These are phyloP conservation scores for Salicornia ramosissima DNA, from an alignment of 148 eudicot genomes.

Conservation along the genomic window DNA sequence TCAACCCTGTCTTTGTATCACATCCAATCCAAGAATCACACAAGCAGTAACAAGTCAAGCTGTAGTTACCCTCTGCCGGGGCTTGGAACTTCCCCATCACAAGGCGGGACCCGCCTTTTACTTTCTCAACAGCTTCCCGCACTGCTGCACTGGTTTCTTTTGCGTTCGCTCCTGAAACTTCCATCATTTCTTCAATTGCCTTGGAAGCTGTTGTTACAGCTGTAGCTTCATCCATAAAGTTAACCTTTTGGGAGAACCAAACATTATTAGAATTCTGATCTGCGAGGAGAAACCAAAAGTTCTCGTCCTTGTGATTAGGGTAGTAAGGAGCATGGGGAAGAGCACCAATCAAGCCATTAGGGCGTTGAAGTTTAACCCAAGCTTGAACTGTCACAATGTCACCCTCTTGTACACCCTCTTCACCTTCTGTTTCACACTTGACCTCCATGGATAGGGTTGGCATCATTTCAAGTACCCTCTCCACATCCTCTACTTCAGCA, in stretches of 20 bases:
- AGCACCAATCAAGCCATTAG: constrained; percentile 64
- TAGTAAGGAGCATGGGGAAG: constrained; percentile 80
- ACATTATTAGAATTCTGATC: constrained; percentile 63
- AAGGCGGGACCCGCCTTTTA: constrained; percentile 63
- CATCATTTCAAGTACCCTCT: constrained; percentile 71
- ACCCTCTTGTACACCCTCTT: constrained; percentile 85
- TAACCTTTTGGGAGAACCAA: constrained; percentile 78
- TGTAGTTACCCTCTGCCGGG: constrained; percentile 63
- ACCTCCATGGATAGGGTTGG: constrained; percentile 62
- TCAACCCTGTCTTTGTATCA: constrained; percentile 50
- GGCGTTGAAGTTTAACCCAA: constrained; percentile 67
- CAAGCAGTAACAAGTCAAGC: constrained; percentile 49
- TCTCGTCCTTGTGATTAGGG: constrained; percentile 83
- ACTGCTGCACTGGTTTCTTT: constrained; percentile 57
- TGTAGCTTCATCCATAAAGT: constrained; percentile 72
- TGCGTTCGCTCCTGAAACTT: constrained; percentile 50
- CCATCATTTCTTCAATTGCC: constrained; percentile 64
- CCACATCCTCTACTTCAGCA: constrained; percentile 60
- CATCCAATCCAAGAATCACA: constrained; percentile 91
- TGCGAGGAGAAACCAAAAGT: constrained; percentile 73
- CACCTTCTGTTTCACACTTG: constrained; percentile 86
- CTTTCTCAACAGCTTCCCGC: constrained; percentile 58
- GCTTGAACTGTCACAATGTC: constrained; percentile 74
- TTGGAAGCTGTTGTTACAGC: constrained; percentile 66
- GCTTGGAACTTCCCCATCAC: constrained; percentile 82